Evolutionary conservation across 495 filamentous ascomycete species (phyloP), one percentile per base, ranked within the genome.

Genomic region (Trichoderma asperelloides): DNA sequence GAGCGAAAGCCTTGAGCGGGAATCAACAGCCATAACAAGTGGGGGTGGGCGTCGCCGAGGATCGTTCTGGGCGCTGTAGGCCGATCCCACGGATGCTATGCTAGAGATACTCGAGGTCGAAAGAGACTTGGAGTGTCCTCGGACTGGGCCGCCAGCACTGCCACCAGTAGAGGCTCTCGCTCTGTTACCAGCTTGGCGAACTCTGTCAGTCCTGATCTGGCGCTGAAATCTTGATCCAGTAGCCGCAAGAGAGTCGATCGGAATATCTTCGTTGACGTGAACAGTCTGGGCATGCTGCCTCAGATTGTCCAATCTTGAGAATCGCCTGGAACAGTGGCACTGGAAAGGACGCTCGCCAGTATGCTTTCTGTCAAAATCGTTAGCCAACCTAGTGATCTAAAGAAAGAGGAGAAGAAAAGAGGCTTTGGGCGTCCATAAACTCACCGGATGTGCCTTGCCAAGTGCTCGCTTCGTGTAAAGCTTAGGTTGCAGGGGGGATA

Each of bases 241-340:
- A 49, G 96, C 96, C 8, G 95, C 96, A 13, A 98, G 83, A 9
- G 96, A 98, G 75, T 96, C 92, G 18, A 85, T 86, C 3, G 95
- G 95, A 23, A 98, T 98, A 63, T 97, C 94, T 74, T 98, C 96
- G 77, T 98, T 97, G 55, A 96, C 90, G 73, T 98, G 96, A 1
- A 98, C 96, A 0, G 96, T 98, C 73, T 97, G 96, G 18, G 95
- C 96, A 79, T 98, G 95, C 71, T 98, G 95, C 47, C 95, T 87
- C 43, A 98, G 81, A 71, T 98, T 98, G 76, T 98, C 95, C 43
- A 98, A 85, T 41, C 95, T 87, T n/a, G 95, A 98, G 76, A 98
- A 98, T 71, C 93, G 86, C 47, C 95, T 87, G 3, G 90, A 90
- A 76, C 95, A 98, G 76, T 98, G 95, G 72, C 95, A 98, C 76